Conservation (phyloP, 2,329 filamentous ascomycete genomes). For the Cercospora citrullina region DNA sequence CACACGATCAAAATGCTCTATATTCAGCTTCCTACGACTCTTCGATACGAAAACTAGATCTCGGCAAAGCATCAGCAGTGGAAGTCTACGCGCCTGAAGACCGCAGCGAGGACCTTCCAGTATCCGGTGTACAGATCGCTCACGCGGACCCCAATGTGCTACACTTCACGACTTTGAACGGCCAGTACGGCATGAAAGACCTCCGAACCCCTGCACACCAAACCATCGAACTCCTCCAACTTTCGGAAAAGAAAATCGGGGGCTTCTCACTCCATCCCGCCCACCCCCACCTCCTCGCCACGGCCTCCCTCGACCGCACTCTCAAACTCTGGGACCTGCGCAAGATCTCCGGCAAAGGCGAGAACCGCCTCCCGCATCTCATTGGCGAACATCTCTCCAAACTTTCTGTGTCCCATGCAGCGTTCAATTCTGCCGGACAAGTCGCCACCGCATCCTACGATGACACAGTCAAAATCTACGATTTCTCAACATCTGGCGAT, state of each 20-base stretch:
- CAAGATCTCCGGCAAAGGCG: slow-evolving; percentile 65
- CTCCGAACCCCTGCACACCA: slow-evolving; percentile 60
- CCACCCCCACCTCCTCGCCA: slow-evolving; percentile 79
- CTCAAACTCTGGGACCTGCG: slow-evolving; percentile 91
- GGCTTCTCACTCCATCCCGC: slow-evolving; percentile 83
- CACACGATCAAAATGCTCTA: slow-evolving; percentile 69
- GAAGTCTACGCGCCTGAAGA: slow-evolving; percentile 78
- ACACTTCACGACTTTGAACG: slow-evolving; percentile 84
- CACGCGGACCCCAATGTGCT: slow-evolving; percentile 69
- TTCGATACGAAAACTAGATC: slow-evolving; percentile 81
- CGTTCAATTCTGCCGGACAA: slow-evolving; percentile 81
- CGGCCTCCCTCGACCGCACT: slow-evolving; percentile 84
- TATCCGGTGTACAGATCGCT: slow-evolving; percentile 82
- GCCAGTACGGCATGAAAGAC: slow-evolving; percentile 79
- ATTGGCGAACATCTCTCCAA: slow-evolving; percentile 80
- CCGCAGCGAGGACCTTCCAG: slow-evolving; percentile 68
- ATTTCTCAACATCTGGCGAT: slow-evolving; percentile 56
- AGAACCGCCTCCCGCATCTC: slow-evolving; percentile 63
- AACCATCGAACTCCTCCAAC: slow-evolving; percentile 64
- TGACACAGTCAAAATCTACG: slow-evolving; percentile 90
- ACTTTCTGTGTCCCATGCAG: slow-evolving; percentile 86
- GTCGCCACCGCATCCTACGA: slow-evolving; percentile 93
- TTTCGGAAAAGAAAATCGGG: slow-evolving; percentile 92
- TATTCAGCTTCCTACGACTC: slow-evolving; percentile 92
- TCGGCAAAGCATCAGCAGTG: slow-evolving; percentile 74